Conservation (phyloP, 1,139 yeast species). For the Candida sp. region DNA sequence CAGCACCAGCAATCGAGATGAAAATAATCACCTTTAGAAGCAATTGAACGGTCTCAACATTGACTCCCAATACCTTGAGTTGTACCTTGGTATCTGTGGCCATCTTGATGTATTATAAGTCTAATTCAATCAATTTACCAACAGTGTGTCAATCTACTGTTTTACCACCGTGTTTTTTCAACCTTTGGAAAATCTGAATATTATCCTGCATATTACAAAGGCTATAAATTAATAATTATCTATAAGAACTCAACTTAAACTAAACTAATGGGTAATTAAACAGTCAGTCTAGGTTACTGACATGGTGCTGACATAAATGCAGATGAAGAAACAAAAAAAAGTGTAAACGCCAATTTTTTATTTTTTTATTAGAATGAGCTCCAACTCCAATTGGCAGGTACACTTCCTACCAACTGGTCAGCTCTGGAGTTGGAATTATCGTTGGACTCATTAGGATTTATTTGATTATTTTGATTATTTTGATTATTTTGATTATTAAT, state of each 20-base stretch:
- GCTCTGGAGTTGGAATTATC: background rate
- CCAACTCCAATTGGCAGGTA: conserved; percentile 83
- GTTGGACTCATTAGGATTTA: background rate
- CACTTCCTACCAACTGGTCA: conserved; percentile 46
- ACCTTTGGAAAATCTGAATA: background rate
- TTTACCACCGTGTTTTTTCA: background rate
- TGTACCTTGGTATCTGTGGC: conserved; percentile 9
- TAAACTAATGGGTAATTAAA: background rate
- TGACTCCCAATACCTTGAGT: conserved; percentile 31
- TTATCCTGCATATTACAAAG: background rate
- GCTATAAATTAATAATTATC: background rate
- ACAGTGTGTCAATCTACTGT: background rate
- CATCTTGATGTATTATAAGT: background rate
- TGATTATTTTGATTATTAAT: background rate
- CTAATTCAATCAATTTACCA: too few relatives aligned
- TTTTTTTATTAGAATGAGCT: conserved; percentile 46
- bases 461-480: background rate
- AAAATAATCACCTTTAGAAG: conserved; percentile 64
- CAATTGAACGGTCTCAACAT: conserved; percentile 38
- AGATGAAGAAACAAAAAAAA: background rate
- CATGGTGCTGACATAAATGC: background rate
- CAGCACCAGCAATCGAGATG: conserved; percentile 80
- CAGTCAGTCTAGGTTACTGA: background rate
- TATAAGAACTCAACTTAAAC: background rate
- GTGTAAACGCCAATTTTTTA: background rate